Conservation (phyloP, 2,329 filamentous ascomycete species). For the Sporothrix luriei region DNA sequence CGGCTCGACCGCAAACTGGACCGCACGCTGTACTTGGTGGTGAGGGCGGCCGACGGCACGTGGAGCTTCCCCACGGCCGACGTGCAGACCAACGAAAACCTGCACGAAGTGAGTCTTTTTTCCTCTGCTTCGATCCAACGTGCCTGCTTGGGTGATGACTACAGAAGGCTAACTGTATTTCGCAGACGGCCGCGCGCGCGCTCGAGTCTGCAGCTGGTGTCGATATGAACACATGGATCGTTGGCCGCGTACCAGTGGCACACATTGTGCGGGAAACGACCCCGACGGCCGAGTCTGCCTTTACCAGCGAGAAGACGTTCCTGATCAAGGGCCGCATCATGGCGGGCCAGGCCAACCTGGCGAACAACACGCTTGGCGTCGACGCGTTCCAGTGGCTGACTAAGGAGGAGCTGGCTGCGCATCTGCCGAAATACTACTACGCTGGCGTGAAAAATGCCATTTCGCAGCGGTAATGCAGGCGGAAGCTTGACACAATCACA, state of each 20-base stretch:
- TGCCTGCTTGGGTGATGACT: not conserved
- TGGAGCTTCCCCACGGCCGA: constrained; percentile 83
- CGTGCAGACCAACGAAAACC: constrained; percentile 69
- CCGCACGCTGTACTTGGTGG: constrained; percentile 83
- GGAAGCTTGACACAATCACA: too few species aligned
- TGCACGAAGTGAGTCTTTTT: constrained; percentile 68
- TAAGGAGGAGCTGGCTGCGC: constrained; percentile 78
- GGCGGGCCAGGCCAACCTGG: constrained; percentile 88
- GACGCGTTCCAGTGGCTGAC: constrained; percentile 90
- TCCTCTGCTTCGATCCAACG: too few species aligned
- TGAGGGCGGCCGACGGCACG: constrained; percentile 67
- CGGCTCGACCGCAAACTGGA: constrained; percentile 71
- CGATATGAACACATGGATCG: constrained; percentile 99
- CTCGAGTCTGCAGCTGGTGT: constrained; percentile 76
- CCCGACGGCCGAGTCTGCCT: constrained; percentile 43
- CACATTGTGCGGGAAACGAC: constrained; percentile 65
- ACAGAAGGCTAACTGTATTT: not conserved
- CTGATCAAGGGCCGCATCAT: constrained; percentile 96
- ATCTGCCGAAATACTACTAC: constrained; percentile 71
- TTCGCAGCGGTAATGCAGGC: constrained; percentile 62
- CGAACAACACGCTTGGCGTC: constrained; percentile 69
- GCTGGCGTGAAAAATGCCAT: constrained; percentile 79
- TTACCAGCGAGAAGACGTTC: constrained; percentile 79
- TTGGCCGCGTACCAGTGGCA: constrained; percentile 86
- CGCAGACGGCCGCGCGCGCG: constrained; percentile 77